Conservation (phyloP, 768 basidiomycete species). For the Clathrus columnatus region DNA sequence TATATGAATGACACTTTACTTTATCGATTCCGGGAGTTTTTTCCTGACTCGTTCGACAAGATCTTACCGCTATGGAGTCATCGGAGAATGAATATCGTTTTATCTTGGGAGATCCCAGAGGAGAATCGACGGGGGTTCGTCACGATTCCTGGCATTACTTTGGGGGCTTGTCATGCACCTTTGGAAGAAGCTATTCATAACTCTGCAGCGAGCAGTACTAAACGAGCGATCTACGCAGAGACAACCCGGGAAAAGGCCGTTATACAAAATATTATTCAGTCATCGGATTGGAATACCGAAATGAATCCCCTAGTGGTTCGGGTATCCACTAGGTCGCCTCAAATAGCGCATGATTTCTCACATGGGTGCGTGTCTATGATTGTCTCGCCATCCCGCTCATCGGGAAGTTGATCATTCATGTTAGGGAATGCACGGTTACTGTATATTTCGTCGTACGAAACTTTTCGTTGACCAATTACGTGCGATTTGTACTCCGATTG, state of each 20-base stretch:
- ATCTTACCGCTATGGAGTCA: conserved; percentile 83
- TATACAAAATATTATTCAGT: conserved; percentile 55
- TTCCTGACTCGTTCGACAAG: conserved; percentile 35
- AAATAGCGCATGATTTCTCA: conserved; percentile 52
- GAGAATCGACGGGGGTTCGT: conserved; percentile 54
- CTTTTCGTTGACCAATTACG: conserved; percentile 54
- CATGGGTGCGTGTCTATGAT: conserved; percentile 44
- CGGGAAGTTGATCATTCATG: conserved; percentile 5
- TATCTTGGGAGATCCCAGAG: conserved; percentile 68
- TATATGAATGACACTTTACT: conserved; percentile 29
- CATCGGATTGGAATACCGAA: conserved; percentile 71
- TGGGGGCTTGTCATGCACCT: conserved; percentile 63
- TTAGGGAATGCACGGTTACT: conserved; percentile 47
- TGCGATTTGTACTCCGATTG: conserved; percentile 43
- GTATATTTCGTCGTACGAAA: conserved; percentile 58
- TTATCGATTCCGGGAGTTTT: conserved; percentile 39
- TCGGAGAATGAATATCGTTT: conserved; percentile 54
- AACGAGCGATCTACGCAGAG: conserved; percentile 87
- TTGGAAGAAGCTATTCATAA: conserved; percentile 53
- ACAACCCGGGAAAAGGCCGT: conserved; percentile 65
- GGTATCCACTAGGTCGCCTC: conserved; percentile 19
- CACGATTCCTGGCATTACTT: conserved; percentile 44
- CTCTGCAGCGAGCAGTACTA: conserved; percentile 53
- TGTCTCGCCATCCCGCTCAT: background rate
- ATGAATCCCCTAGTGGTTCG: conserved; percentile 60